Conservation (phyloP, 2,329 filamentous ascomycete genomes). For the Metarhizium album region DNA sequence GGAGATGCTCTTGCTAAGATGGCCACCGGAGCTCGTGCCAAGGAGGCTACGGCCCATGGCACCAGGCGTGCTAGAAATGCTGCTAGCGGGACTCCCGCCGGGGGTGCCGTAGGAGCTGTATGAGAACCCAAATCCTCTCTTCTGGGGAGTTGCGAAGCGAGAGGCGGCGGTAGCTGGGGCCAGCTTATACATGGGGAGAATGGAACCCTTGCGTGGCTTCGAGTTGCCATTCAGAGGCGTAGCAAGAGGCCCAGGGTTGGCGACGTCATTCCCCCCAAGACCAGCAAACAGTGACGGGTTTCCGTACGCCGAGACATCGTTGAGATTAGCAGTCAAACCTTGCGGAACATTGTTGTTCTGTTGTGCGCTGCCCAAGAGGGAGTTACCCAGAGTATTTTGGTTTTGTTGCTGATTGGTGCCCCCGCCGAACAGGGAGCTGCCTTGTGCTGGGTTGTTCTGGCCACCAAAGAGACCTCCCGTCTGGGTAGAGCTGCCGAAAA, state of each 20-base stretch:
- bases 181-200: slow-evolving; percentile 78
- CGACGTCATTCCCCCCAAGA: slow-evolving; percentile 49
- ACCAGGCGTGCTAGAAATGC: slow-evolving; percentile 55
- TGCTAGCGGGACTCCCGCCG: slow-evolving; percentile 54
- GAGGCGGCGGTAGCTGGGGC: slow-evolving; percentile 64
- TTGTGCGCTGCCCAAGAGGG: slow-evolving; percentile 48
- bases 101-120: slow-evolving; percentile 89
- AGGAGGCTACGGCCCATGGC: slow-evolving; percentile 55
- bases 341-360: slow-evolving; percentile 43
- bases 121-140: slow-evolving; percentile 80
- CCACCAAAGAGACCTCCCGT: slow-evolving; percentile 43
- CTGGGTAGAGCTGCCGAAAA: slow-evolving; percentile 42
- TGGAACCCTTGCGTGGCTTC: slow-evolving; percentile 67
- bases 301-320: slow-evolving; percentile 81
- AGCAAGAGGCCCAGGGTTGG: slow-evolving; percentile 78
- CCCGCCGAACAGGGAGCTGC: slow-evolving; percentile 33
- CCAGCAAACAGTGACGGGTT: slow-evolving; percentile 77
- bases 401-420: slow-evolving; percentile 38
- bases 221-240: slow-evolving; percentile 70
- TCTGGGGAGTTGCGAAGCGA: slow-evolving; percentile 73
- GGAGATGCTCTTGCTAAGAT: slow-evolving; percentile 78
- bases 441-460: slow-evolving; percentile 33
- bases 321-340: slow-evolving; percentile 65
- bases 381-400: slow-evolving; percentile 35
- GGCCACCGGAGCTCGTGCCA: slow-evolving; percentile 56